These are phyloP conservation scores for Beauveria varroae DNA, from an alignment of 2,329 filamentous ascomycete genomes.

Conservation along the genomic window DNA sequence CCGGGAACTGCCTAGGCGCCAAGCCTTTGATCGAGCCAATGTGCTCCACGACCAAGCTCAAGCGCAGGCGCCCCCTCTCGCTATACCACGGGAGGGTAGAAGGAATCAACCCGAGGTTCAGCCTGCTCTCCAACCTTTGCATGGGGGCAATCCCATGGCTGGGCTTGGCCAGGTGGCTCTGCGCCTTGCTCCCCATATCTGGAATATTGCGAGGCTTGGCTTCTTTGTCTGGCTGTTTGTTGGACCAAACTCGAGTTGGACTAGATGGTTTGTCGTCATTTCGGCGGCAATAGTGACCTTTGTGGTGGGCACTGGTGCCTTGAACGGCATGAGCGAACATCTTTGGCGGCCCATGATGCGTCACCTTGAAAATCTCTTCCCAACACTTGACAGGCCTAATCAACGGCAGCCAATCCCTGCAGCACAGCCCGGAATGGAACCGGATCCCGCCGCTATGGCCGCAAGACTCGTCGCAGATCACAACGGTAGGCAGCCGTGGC, in stretches of 20 bases:
- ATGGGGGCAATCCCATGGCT: not conserved
- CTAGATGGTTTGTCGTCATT: conserved; percentile 49
- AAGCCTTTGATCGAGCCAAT: not conserved
- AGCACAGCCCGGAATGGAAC: conserved; percentile 15
- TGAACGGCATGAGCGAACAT: conserved; percentile 48
- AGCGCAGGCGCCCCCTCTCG: not conserved
- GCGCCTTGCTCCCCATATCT: conserved; percentile 40
- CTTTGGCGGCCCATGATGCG: conserved; percentile 49
- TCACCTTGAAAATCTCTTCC: conserved; percentile 53
- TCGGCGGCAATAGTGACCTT: conserved; percentile 48
- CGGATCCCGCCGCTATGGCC: conserved; percentile 44
- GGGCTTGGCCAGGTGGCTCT: not conserved
- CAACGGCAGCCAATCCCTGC: conserved; percentile 23
- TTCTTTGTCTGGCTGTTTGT: conserved; percentile 61
- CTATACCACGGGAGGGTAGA: not conserved
- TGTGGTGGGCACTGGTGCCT: conserved; percentile 50
- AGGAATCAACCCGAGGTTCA: not conserved
- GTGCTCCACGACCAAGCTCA: not conserved
- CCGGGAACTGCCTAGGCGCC: not conserved
- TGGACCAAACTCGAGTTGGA: conserved; percentile 49
- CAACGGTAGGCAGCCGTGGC: conserved; percentile 24
- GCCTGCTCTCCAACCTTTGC: not conserved
- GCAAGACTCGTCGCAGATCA: conserved; percentile 43
- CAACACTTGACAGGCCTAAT: conserved; percentile 30
- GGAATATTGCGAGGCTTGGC: conserved; percentile 50